These are phyloP conservation scores for Brassica nigra DNA, from an alignment of 345 rosid genomes.

Conservation along the genomic window DNA sequence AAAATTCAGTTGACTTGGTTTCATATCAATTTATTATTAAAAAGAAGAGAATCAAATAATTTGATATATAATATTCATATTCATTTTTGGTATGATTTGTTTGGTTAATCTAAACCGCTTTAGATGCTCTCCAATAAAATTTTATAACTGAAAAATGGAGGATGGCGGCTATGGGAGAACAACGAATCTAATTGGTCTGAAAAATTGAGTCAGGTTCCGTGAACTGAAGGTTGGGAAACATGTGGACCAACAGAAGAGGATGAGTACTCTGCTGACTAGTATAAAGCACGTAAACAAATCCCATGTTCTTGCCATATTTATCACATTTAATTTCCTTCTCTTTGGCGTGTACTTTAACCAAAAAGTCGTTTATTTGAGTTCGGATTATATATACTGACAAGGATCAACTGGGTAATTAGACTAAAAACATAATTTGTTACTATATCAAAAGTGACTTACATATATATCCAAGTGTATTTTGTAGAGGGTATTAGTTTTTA, in stretches of 20 bases:
- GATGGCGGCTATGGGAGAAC: background rate
- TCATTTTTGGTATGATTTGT: background rate
- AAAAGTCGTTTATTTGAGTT: background rate
- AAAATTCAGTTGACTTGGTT: background rate
- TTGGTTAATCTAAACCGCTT: background rate
- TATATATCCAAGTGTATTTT: background rate
- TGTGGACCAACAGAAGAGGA: background rate
- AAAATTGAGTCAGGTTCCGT: background rate
- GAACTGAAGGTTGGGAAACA: background rate
- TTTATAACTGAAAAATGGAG: background rate
- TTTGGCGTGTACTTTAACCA: background rate
- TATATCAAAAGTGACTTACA: background rate
- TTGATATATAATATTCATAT: background rate
- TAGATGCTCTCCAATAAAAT: background rate
- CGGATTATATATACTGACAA: background rate
- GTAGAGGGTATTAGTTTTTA: too few relatives aligned
- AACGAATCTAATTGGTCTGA: background rate
- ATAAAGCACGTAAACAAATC: background rate
- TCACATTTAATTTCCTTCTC: background rate
- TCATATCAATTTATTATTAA: background rate
- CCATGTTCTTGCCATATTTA: background rate
- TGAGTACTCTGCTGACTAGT: background rate
- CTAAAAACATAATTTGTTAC: background rate
- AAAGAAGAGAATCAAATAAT: background rate
- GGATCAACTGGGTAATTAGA: background rate